Evolutionary conservation across 148 eudicot species (phyloP).

Genomic region (Selenicereus undatus): DNA sequence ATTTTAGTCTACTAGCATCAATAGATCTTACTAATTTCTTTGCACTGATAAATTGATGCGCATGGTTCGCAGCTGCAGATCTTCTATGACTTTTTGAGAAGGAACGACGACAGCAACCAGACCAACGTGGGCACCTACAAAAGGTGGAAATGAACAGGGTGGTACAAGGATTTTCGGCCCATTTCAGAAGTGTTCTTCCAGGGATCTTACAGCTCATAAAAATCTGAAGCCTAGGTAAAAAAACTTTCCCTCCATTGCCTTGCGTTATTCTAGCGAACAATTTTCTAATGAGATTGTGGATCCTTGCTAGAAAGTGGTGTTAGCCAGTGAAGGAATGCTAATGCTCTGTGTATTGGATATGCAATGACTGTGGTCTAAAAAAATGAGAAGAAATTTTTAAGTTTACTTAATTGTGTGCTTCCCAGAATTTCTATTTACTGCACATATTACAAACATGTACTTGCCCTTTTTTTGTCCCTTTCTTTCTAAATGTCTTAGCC

Average conservation of each 20-base stretch:
- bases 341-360: not conserved
- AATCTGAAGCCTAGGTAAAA: constrained; percentile 75
- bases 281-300: not conserved
- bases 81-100: constrained; percentile 18
- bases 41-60: not conserved
- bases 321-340: not conserved
- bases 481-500: not conserved
- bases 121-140: constrained; percentile 99
- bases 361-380: not conserved
- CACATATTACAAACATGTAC: not conserved
- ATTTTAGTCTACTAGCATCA: not conserved
- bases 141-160: constrained; percentile 98
- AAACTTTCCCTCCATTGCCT: not conserved
- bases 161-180: constrained; percentile 96
- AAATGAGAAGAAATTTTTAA: not conserved
- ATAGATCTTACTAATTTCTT: not conserved
- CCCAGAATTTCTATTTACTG: not conserved
- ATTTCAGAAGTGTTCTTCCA: constrained; percentile 92
- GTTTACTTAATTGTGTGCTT: not conserved
- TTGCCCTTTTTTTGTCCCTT: not conserved
- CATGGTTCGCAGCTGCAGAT: not conserved
- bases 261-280: not conserved
- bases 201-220: constrained; percentile 92
- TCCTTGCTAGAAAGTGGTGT: not conserved
- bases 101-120: constrained; percentile 95